Percentiles rank a stretch among this genome's conserved stretches.
phyloP scores from a whole-genome alignment of 2,329 filamentous ascomycete species.

The Fusarium domesticum region DNA sequence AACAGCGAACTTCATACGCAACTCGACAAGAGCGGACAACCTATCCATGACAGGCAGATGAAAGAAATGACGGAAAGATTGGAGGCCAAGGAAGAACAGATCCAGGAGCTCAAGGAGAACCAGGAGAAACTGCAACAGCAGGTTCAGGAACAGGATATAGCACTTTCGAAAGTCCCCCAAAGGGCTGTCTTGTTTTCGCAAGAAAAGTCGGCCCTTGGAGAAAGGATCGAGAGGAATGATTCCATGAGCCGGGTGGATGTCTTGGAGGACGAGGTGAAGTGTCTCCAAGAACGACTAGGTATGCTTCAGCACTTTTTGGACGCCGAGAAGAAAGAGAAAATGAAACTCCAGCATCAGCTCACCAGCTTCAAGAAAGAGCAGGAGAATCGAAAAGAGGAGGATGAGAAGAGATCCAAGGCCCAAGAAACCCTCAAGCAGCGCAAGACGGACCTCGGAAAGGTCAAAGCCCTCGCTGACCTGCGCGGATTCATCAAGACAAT shows the following conservation, averaged over 20 bases:
- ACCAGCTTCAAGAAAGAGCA: not conserved
- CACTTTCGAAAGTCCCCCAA: too few species aligned
- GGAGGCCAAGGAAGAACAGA: not conserved
- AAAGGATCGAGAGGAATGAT: too few species aligned
- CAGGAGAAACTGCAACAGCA: not conserved
- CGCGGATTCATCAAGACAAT: not conserved
- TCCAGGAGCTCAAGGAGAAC: not conserved
- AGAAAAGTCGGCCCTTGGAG: too few species aligned
- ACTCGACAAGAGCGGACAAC: not conserved
- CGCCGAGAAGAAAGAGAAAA: not conserved
- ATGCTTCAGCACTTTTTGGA: too few species aligned
- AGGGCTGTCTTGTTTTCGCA: too few species aligned
- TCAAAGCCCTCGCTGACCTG: not conserved
- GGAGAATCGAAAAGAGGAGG: not conserved
- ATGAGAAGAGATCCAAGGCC: not conserved
- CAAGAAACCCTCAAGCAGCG: too few species aligned
- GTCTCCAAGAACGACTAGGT: too few species aligned
- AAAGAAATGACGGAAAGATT: not conserved
- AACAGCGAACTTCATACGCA: not conserved
- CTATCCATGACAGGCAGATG: not conserved
- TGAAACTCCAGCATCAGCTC: not conserved
- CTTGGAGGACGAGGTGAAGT: too few species aligned
- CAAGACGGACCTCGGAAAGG: not conserved
- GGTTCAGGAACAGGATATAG: not conserved
- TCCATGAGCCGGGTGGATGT: too few species aligned